Evolutionary conservation across 495 filamentous ascomycete species (phyloP), one percentile per base, ranked within the genome.

Genomic region (Aspergillus carlsbadensis): DNA sequence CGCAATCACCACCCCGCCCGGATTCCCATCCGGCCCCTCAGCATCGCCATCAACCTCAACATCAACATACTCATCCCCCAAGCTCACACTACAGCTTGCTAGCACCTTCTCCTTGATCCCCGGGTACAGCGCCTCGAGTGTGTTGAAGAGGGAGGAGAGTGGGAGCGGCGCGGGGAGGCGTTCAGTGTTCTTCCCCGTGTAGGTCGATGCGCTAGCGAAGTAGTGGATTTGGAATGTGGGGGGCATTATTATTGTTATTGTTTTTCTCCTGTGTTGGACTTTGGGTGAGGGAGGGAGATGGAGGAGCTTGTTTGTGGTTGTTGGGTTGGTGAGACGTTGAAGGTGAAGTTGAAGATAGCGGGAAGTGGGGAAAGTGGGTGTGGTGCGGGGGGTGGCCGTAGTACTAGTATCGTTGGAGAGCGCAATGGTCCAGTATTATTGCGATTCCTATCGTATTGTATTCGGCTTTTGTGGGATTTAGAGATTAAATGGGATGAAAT

Each of bases 31-130:
- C 26, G 26, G 8, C n/a, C n/a, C n/a, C n/a, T n/a, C n/a, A n/a
- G n/a, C 65, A 0, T 69, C 66, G 6, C 67, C 67, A 24, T 69
- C 62, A 35, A 91, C 54, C 18, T 69, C 63, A 39, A 93, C 54
- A 71, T 98, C 91, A 33, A 96, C 85, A 73, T 98, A 98, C 24
- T 91, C 82, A 35, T 95, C 73, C 57, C 96, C 95, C 34, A 98
- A 66, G 26, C 95, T 97, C 26, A 97, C 77, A 13, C 94, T 82
- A 64, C 87, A 92, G 62, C 86, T 91, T 8, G 71, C 68, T 11
- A 98, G 77, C 17, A 98, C 83, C 39, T 82, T 87, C 15, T 81
- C 74, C 42, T 66, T 80, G 54, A 98, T 92, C n/a, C 92, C 91
- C 17, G 83, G 79, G 73, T 98, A 95, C 50, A 72, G 79, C 62